Conservation (phyloP, 805 yeast genomes). For the Starmera quercuum region DNA sequence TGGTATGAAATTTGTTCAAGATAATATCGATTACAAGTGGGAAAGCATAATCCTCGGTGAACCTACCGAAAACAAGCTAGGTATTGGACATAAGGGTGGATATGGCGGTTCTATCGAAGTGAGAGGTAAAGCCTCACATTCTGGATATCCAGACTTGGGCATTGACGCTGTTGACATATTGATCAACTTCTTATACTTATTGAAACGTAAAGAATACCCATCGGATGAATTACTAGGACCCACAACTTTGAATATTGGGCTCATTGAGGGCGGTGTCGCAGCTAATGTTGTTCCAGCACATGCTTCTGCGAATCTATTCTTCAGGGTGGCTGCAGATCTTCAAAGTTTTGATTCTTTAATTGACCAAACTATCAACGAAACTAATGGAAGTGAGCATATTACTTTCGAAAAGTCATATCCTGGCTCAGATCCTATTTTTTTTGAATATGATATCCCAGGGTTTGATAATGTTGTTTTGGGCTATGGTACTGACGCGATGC, state of each 20-base stretch:
- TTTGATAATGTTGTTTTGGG: constrained; percentile 44
- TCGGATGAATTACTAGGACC: constrained; percentile 43
- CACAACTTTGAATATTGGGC: constrained; percentile 52
- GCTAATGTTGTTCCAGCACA: constrained; percentile 51
- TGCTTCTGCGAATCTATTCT: constrained; percentile 37
- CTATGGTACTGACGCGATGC: constrained; percentile 44
- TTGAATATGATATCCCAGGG: constrained; percentile 52
- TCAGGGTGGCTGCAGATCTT: constrained; percentile 43
- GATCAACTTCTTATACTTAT: constrained; percentile 37
- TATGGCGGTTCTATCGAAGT: constrained; percentile 32
- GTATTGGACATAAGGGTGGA: constrained; percentile 60
- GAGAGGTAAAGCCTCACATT: constrained; percentile 48
- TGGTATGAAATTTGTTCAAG: constrained; percentile 44
- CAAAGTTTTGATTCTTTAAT: constrained; percentile 29
- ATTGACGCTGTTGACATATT: constrained; percentile 47
- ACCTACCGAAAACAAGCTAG: constrained; percentile 60
- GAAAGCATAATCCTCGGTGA: constrained; percentile 58
- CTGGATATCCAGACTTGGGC: constrained; percentile 65
- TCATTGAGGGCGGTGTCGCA: constrained; percentile 54
- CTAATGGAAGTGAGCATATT: constrained; percentile 15
- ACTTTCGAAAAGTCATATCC: constrained; percentile 5
- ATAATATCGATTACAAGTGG: constrained; percentile 38
- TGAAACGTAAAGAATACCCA: constrained; percentile 38
- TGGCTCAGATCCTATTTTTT: constrained; percentile 31
- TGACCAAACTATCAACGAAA: constrained; percentile 17